Evolutionary conservation across 1,284 basidiomycete species (phyloP).

Genomic region (Pyrrhoderma noxium): DNA sequence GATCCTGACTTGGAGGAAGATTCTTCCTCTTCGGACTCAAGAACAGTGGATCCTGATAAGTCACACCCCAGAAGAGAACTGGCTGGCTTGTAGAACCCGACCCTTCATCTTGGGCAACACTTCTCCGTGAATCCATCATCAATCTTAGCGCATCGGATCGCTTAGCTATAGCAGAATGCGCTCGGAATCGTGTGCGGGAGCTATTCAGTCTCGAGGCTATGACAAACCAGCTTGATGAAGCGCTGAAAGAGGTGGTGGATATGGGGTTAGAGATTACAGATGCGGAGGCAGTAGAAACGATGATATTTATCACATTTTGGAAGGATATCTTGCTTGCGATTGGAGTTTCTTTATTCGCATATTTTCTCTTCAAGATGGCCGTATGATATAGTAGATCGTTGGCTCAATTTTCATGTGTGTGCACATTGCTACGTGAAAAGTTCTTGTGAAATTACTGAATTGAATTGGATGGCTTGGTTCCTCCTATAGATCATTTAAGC

Average conservation of each 20-base stretch:
- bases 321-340: conserved; percentile 9
- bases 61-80: conserved; percentile 33
- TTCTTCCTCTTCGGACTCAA: not conserved
- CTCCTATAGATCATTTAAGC: no score
- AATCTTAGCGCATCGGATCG: conserved; percentile 40
- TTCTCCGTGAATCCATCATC: conserved; percentile 55
- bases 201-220: conserved; percentile 60
- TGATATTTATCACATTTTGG: not conserved
- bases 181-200: conserved; percentile 49
- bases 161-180: conserved; percentile 42
- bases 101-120: conserved; percentile 60
- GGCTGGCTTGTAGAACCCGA: conserved; percentile 69
- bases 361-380: conserved; percentile 7
- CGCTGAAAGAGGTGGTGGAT: conserved; percentile 42
- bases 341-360: conserved; percentile 12
- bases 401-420: no score
- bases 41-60: not conserved
- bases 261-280: conserved; percentile 33
- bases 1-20: conserved; percentile 31
- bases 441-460: no score
- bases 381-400: not conserved
- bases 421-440: no score
- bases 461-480: no score
- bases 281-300: conserved; percentile 24
- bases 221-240: conserved; percentile 55